A percentile compares a stretch with the other conserved stretches of the same genome.
These are phyloP conservation scores for Sphaerulina populicola DNA, from an alignment of 2,329 filamentous ascomycete genomes.

Conservation along the genomic window DNA sequence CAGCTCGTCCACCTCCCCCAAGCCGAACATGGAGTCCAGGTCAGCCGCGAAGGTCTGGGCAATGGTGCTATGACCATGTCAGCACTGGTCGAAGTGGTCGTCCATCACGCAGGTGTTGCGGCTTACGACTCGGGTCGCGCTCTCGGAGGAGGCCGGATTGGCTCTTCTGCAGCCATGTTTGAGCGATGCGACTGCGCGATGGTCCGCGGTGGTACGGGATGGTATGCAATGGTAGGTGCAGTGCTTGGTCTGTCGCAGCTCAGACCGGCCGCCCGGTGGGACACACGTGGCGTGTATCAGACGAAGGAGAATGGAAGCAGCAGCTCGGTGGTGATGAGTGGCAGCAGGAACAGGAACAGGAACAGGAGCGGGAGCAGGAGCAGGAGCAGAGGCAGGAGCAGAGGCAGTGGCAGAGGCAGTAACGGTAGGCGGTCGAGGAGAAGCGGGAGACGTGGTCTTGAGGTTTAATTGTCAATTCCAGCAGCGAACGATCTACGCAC, in stretches of 20 bases:
- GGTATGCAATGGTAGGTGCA: not conserved
- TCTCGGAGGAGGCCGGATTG: slow-evolving; percentile 4
- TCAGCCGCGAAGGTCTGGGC: slow-evolving; percentile 79
- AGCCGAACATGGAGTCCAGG: slow-evolving; percentile 79
- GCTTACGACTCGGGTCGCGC: slow-evolving; percentile 26
- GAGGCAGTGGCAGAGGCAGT: not conserved
- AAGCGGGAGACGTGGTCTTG: not conserved
- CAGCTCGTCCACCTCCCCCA: slow-evolving; percentile 67
- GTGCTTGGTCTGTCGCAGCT: not conserved
- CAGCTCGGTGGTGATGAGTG: no score
- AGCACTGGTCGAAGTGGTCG: not conserved
- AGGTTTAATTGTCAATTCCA: slow-evolving; percentile 8
- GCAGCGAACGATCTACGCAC: slow-evolving; percentile 6
- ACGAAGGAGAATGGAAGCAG: not conserved
- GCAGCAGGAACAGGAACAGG: no score
- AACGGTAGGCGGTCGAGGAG: not conserved
- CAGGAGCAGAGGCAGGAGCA: not conserved
- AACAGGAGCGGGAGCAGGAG: not conserved
- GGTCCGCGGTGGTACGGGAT: not conserved
- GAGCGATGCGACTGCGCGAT: not conserved
- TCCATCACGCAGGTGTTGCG: not conserved
- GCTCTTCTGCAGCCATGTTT: slow-evolving; percentile 11
- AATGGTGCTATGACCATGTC: slow-evolving; percentile 57
- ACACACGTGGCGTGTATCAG: not conserved
- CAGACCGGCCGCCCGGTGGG: not conserved